Conservation (phyloP, 2,329 filamentous ascomycete species). For the Hymenotorrendiella dingleyae region DNA sequence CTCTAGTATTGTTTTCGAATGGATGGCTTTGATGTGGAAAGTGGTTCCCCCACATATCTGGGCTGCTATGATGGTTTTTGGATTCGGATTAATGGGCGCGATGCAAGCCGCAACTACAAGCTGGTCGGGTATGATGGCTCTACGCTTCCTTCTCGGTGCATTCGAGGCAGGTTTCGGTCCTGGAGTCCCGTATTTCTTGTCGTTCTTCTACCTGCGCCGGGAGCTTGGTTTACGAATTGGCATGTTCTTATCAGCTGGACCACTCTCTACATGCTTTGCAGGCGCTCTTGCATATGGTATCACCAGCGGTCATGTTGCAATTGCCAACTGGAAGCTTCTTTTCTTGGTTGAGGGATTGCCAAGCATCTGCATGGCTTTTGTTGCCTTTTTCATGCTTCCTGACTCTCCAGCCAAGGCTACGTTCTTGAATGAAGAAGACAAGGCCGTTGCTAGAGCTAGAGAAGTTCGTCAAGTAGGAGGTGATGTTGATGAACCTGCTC, state of each 20-base stretch:
- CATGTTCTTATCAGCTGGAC: constrained; percentile 60
- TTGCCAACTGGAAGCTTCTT: constrained; percentile 58
- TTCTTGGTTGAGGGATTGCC: constrained; percentile 62
- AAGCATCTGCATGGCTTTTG: constrained; percentile 45
- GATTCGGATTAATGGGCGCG: constrained; percentile 35
- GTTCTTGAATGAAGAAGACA: constrained; percentile 39
- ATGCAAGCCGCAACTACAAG: constrained; percentile 37
- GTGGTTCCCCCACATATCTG: constrained; percentile 34
- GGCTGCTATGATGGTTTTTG: constrained; percentile 30
- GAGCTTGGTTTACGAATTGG: constrained; percentile 68
- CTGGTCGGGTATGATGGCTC: constrained; percentile 31
- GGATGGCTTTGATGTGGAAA: constrained; percentile 35
- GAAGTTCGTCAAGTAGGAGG: constrained; percentile 47
- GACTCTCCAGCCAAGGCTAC: constrained; percentile 46
- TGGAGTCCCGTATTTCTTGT: constrained; percentile 36
- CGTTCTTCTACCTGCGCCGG: constrained; percentile 41
- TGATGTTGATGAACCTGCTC: constrained; percentile 41
- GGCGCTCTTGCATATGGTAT: constrained; percentile 64
- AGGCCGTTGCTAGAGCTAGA: constrained; percentile 47
- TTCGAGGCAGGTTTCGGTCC: constrained; percentile 33
- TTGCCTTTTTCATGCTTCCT: constrained; percentile 49
- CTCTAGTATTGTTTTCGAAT: constrained; percentile 36
- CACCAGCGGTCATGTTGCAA: constrained; percentile 49
- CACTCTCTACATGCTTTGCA: constrained; percentile 63
- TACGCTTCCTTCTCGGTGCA: constrained; percentile 34